Percentiles rank a stretch among this genome's conserved stretches.
phyloP scores from a whole-genome alignment of 139 green algal species.

The Coelastrella sp. region DNA sequence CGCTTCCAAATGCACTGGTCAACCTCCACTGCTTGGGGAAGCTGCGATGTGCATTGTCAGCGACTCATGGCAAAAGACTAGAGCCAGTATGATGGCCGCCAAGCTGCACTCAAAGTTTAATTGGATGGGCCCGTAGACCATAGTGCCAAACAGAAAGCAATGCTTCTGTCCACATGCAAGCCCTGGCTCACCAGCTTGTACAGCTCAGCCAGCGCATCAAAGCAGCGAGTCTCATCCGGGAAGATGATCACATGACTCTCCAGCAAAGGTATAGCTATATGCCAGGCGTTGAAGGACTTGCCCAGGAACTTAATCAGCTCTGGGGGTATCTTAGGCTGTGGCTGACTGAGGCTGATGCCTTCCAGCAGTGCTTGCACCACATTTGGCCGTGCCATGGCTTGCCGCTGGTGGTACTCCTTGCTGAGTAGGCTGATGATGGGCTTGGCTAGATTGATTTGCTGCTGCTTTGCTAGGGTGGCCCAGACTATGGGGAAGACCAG shows the following conservation, averaged over 20 bases:
- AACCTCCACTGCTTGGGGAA: no score
- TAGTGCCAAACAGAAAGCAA: no score
- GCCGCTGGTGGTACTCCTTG: constrained; percentile 91
- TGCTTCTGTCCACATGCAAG: no score
- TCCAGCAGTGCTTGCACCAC: constrained; percentile 96
- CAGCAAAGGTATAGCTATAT: constrained; percentile 96
- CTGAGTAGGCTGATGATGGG: constrained; percentile 95
- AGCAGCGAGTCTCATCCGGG: constrained; percentile 91
- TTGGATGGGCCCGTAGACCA: no score
- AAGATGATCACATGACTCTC: constrained; percentile 97
- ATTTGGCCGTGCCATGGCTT: constrained; percentile 87
- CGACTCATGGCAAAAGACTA: no score
- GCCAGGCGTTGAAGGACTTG: constrained; percentile 96
- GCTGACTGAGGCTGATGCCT: constrained; percentile 93
- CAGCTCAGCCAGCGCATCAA: constrained; percentile 91
- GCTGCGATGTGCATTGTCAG: no score
- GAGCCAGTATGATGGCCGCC: no score
- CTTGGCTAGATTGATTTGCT: constrained; percentile 94
- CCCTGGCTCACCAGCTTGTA: constrained; percentile 83
- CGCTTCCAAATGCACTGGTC: no score
- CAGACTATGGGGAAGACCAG: constrained; percentile 99
- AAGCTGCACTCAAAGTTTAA: no score
- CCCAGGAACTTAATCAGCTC: constrained; percentile 99
- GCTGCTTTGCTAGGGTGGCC: constrained; percentile 92
- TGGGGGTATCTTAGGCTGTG: constrained; percentile 97